phyloP scores from a whole-genome alignment of 2,329 filamentous ascomycete species.

The Microthyrium microscopicum region DNA sequence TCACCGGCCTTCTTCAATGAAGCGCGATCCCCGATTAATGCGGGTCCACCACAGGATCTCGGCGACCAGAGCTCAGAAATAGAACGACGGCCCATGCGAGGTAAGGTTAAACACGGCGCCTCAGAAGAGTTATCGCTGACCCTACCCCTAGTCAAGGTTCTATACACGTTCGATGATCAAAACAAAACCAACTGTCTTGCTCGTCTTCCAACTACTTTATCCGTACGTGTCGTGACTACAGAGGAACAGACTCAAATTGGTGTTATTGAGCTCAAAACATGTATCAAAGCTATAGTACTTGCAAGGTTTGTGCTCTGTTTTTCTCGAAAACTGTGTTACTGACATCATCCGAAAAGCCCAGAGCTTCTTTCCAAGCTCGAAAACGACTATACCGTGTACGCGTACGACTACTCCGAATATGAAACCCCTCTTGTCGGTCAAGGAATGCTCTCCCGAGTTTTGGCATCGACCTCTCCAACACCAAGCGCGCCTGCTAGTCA shows the following conservation, averaged over 20 bases:
- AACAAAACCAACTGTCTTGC: constrained; percentile 81
- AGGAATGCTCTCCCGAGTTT: constrained; percentile 77
- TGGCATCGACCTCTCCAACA: constrained; percentile 43
- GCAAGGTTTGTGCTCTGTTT: constrained; percentile 32
- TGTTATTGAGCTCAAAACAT: constrained; percentile 71
- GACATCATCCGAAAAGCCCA: constrained; percentile 39
- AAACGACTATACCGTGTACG: constrained; percentile 89
- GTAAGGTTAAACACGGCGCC: too few relatives aligned
- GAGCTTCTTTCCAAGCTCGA: constrained; percentile 61
- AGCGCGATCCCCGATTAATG: too few relatives aligned
- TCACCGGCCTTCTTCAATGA: too few relatives aligned
- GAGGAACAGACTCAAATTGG: constrained; percentile 72
- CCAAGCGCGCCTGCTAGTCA: constrained; percentile 39
- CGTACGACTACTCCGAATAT: constrained; percentile 89
- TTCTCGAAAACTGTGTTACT: background rate
- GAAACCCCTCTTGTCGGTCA: constrained; percentile 88
- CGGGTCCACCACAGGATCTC: too few relatives aligned
- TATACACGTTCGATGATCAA: constrained; percentile 88
- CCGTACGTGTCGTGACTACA: constrained; percentile 63
- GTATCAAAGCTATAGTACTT: constrained; percentile 63
- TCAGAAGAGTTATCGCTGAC: too few relatives aligned
- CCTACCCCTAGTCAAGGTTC: constrained; percentile 66
- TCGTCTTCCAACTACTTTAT: constrained; percentile 61
- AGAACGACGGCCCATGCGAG: too few relatives aligned
- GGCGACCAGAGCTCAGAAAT: too few relatives aligned